Conservation (phyloP, 495 filamentous ascomycete species). For the Neurospora terricola region DNA sequence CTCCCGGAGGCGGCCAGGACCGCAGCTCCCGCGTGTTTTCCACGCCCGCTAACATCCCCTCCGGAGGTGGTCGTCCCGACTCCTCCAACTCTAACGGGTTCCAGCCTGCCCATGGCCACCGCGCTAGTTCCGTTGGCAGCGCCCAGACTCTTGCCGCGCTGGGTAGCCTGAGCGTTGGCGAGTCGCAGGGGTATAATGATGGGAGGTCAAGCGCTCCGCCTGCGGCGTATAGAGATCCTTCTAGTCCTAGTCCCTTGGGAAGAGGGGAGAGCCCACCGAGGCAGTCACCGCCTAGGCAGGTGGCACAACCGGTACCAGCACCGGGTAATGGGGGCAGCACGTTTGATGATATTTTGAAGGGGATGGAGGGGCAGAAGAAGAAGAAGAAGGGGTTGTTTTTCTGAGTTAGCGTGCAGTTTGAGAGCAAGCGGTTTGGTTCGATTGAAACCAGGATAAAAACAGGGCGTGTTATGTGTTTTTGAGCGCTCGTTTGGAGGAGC, state of each 20-base stretch:
- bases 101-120: neutral
- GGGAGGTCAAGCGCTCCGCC: neutral
- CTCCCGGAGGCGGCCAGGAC: neutral
- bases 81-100: neutral
- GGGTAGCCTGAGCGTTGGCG: neutral
- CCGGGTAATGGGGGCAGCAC: slow-evolving; percentile 27
- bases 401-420: neutral
- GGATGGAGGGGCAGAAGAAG: slow-evolving; percentile 34
- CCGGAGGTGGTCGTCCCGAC: neutral
- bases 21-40: neutral
- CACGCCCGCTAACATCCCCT: neutral
- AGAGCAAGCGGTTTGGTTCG: neutral
- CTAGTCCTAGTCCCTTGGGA: neutral
- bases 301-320: neutral
- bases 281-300: neutral
- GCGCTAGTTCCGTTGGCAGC: neutral
- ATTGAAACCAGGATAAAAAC: neutral
- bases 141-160: neutral
- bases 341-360: slow-evolving; percentile 57
- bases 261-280: neutral
- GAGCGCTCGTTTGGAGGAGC: neutral
- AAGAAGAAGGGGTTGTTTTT: slow-evolving; percentile 37
- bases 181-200: neutral
- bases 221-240: neutral
- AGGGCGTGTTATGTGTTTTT: neutral